phyloP scores from a whole-genome alignment of 148 eudicot species.

The Camellia granthamiana region DNA sequence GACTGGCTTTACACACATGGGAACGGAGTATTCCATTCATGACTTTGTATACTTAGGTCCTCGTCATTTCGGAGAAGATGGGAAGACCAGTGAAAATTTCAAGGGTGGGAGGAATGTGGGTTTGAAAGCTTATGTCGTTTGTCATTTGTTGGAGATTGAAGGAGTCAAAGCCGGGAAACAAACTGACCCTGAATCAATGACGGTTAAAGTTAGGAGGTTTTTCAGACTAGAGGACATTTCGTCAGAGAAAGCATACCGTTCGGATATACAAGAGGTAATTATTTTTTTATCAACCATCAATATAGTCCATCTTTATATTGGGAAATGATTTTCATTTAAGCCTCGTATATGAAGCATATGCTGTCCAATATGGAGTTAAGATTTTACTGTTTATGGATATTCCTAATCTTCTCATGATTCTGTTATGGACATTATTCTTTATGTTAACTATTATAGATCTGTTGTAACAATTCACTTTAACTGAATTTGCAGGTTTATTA shows the following conservation, averaged over 20 bases:
- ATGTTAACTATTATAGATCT: neutral
- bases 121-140: conserved; percentile 77
- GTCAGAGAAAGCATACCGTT: conserved; percentile 81
- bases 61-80: conserved; percentile 47
- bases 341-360: neutral
- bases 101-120: conserved; percentile 96
- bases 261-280: conserved; percentile 86
- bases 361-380: neutral
- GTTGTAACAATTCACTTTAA: neutral
- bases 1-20: conserved; percentile 58
- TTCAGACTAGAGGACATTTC: conserved; percentile 93
- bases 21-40: conserved; percentile 56
- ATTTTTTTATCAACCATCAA: no score
- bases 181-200: conserved; percentile 39
- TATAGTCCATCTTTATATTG: conserved; percentile 1
- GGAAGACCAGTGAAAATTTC: conserved; percentile 46
- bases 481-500: conserved; percentile 63
- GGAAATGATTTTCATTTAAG: neutral
- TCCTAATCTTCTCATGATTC: neutral
- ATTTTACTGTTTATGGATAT: neutral
- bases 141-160: conserved; percentile 66
- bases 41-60: conserved; percentile 78
- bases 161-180: conserved; percentile 42
- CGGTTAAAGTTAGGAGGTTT: conserved; percentile 66
- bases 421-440: conserved; percentile 1